Percentiles rank a stretch among this genome's conserved stretches.
phyloP scores from a whole-genome alignment of 345 rosid genomes.

The Hypericum perforatum region DNA sequence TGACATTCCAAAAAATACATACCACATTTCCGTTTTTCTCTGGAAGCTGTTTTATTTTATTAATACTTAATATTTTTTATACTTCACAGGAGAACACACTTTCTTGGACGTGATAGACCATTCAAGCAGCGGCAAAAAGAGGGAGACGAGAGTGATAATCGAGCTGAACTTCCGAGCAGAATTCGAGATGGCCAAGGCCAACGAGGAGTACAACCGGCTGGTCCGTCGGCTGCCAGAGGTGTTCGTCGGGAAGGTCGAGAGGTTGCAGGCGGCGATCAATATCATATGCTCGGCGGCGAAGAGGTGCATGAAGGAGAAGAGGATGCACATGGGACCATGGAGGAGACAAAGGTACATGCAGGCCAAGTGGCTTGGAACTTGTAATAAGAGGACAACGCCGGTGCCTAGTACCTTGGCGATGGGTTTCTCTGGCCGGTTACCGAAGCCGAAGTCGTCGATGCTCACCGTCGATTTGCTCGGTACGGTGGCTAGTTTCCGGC shows the following conservation, averaged over 20 bases:
- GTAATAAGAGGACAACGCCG: constrained; percentile 16
- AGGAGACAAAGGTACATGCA: constrained; percentile 48
- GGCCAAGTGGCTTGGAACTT: constrained; percentile 38
- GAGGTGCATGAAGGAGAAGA: constrained; percentile 49
- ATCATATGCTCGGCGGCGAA: constrained; percentile 37
- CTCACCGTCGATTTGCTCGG: constrained; percentile 38
- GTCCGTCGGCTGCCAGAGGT: constrained; percentile 32
- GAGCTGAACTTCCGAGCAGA: constrained; percentile 40
- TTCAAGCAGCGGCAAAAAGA: constrained; percentile 17
- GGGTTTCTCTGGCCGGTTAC: constrained; percentile 15
- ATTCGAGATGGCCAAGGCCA: constrained; percentile 47
- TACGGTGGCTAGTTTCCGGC: constrained; percentile 22
- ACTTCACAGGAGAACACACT: constrained; percentile 30
- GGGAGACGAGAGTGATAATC: constrained; percentile 33
- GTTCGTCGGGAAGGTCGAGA: constrained; percentile 42
- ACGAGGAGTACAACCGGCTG: constrained; percentile 32
- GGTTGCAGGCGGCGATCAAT: constrained; percentile 29
- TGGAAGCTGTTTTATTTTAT: too few relatives aligned
- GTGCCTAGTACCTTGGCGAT: constrained; percentile 12
- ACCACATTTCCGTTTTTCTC: too few relatives aligned
- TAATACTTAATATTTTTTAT: too few relatives aligned
- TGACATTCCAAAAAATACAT: too few relatives aligned
- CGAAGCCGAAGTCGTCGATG: constrained; percentile 35
- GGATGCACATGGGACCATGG: constrained; percentile 57
- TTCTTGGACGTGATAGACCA: constrained; percentile 31